Evolutionary conservation across 805 yeast genomes (phyloP).

Genomic region (Saitoella complicata): DNA sequence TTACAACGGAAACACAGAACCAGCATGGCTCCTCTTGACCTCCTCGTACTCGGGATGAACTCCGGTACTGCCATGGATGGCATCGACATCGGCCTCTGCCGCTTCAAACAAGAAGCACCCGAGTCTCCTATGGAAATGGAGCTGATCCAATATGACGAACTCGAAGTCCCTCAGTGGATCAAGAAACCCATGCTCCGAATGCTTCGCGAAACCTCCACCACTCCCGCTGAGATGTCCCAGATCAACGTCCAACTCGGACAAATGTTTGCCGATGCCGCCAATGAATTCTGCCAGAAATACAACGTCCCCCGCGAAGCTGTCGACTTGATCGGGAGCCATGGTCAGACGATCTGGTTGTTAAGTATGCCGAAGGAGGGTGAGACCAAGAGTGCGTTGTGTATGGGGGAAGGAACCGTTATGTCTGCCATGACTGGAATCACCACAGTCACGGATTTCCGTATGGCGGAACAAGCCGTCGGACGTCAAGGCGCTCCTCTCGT

Average conservation of each 20-base stretch:
- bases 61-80: no score
- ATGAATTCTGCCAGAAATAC: not conserved
- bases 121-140: no score
- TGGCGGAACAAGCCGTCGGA: slow-evolving; percentile 18
- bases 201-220: not conserved
- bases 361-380: slow-evolving; percentile 8
- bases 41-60: no score
- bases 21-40: no score
- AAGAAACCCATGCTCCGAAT: no score
- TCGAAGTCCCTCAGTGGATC: no score
- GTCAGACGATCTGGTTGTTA: slow-evolving; percentile 19
- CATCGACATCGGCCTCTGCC: no score
- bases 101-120: no score
- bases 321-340: slow-evolving; percentile 18
- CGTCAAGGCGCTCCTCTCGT: slow-evolving; percentile 20
- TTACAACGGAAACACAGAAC: no score
- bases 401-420: slow-evolving; percentile 11
- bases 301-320: slow-evolving; percentile 4
- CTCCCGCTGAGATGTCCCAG: not conserved
- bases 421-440: slow-evolving; percentile 6
- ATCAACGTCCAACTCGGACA: not conserved
- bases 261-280: not conserved
- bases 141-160: no score
- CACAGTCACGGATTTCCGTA: slow-evolving; percentile 17
- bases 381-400: slow-evolving; percentile 13